Evolutionary conservation across 768 basidiomycete genomes (phyloP).

Genomic region (Auriculariales sp.): DNA sequence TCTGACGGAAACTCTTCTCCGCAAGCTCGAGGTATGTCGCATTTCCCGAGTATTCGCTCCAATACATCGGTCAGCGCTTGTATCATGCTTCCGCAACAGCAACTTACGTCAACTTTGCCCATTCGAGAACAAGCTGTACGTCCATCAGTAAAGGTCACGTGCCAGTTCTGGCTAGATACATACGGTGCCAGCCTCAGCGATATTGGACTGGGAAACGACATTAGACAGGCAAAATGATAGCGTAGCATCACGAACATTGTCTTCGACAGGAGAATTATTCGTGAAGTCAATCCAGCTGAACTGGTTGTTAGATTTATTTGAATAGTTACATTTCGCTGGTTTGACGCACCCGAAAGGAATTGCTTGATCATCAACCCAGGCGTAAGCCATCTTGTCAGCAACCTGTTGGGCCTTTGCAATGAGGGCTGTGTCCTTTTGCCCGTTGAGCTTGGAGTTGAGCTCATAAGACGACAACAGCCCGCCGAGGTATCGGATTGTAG

Average conservation of each 20-base stretch:
- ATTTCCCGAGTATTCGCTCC: constrained; percentile 40
- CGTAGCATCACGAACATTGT: constrained; percentile 15
- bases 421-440: constrained; percentile 32
- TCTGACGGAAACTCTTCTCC: constrained; percentile 34
- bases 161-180: too few relatives aligned
- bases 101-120: not conserved
- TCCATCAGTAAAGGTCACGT: too few relatives aligned
- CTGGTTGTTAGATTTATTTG: too few relatives aligned
- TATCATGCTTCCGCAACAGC: too few relatives aligned
- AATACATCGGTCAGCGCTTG: too few relatives aligned
- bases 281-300: too few relatives aligned
- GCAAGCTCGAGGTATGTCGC: constrained; percentile 42
- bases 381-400: constrained; percentile 46
- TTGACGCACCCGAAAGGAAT: constrained; percentile 24
- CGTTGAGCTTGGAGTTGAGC: constrained; percentile 41
- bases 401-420: constrained; percentile 48
- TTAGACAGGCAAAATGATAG: not conserved
- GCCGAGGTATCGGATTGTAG: constrained; percentile 59
- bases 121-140: not conserved
- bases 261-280: constrained; percentile 15
- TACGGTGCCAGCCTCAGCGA: constrained; percentile 27
- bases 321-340: too few relatives aligned
- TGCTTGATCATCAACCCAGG: constrained; percentile 34
- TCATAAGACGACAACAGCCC: constrained; percentile 58
- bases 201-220: constrained; percentile 11